phyloP scores from a whole-genome alignment of 164 flowering plant species.

The Vitis rupestris region DNA sequence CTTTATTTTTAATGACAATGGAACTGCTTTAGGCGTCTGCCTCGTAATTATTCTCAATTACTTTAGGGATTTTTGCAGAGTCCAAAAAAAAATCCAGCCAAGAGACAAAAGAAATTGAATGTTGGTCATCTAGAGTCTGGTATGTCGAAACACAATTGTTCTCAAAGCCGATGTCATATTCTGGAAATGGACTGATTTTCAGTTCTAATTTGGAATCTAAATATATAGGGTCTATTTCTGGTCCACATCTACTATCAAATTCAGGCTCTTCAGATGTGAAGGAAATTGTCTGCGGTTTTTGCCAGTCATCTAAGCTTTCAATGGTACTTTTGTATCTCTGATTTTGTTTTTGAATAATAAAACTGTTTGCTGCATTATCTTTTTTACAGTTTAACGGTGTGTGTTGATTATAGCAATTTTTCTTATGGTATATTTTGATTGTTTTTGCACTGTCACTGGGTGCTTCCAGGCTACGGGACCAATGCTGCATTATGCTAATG shows the following conservation, averaged over 20 bases:
- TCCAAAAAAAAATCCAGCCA: conserved; percentile 11
- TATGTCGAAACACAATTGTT: not conserved
- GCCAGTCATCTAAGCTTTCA: conserved; percentile 51
- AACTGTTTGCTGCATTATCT: not conserved
- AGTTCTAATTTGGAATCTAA: conserved; percentile 10
- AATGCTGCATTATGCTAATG: conserved; percentile 49
- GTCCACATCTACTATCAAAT: conserved; percentile 7
- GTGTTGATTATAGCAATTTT: not conserved
- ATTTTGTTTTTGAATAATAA: not conserved
- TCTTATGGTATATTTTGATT: not conserved
- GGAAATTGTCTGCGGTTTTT: conserved; percentile 52
- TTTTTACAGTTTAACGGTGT: not conserved
- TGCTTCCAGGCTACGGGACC: conserved; percentile 52
- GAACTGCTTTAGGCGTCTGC: no score
- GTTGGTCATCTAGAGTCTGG: conserved; percentile 3
- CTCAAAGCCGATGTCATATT: not conserved
- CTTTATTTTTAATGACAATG: not conserved
- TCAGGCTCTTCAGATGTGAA: conserved; percentile 9
- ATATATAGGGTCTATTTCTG: conserved; percentile 3
- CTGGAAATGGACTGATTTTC: conserved; percentile 12
- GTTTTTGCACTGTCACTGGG: not conserved
- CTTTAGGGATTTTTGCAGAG: conserved; percentile 25
- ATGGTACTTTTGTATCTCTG: conserved; percentile 33
- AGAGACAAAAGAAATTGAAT: conserved; percentile 32
- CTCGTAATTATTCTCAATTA: not conserved